Evolutionary conservation across 139 green algal species (phyloP).

Genomic region (Zygnema circumcarinatum): DNA sequence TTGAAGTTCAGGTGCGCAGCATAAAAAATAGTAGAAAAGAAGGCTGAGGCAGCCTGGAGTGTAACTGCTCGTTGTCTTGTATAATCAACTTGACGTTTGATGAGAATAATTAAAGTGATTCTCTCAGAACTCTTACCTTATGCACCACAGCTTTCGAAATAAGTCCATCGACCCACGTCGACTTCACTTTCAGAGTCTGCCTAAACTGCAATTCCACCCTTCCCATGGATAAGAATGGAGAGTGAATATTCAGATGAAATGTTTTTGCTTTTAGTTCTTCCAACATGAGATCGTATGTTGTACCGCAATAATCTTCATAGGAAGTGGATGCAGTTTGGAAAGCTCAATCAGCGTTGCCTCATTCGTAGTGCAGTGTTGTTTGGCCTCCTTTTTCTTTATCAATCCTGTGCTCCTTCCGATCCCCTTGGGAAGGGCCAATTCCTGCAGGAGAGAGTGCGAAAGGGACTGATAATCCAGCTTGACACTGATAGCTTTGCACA

Average conservation of each 20-base stretch:
- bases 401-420: conserved; percentile 12
- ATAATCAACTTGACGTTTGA: no score
- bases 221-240: neutral
- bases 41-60: no score
- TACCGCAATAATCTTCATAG: conserved; percentile 15
- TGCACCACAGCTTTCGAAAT: neutral
- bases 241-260: no score
- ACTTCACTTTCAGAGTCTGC: conserved; percentile 44
- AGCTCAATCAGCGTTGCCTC: conserved; percentile 34
- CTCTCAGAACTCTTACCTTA: no score
- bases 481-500: no score
- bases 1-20: no score
- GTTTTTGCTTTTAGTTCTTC: no score
- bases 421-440: conserved; percentile 9
- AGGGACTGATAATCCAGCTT: no score
- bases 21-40: no score
- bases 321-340: conserved; percentile 12
- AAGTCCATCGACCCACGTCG: conserved; percentile 38
- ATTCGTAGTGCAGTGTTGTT: conserved; percentile 35
- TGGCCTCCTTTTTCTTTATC: conserved; percentile 21
- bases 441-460: conserved; percentile 22
- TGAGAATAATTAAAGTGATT: no score
- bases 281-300: no score
- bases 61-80: no score
- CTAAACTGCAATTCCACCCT: conserved; percentile 19